Evolutionary conservation across 2,329 filamentous ascomycete genomes (phyloP).

Genomic region (Biscogniauxia mediterranea): DNA sequence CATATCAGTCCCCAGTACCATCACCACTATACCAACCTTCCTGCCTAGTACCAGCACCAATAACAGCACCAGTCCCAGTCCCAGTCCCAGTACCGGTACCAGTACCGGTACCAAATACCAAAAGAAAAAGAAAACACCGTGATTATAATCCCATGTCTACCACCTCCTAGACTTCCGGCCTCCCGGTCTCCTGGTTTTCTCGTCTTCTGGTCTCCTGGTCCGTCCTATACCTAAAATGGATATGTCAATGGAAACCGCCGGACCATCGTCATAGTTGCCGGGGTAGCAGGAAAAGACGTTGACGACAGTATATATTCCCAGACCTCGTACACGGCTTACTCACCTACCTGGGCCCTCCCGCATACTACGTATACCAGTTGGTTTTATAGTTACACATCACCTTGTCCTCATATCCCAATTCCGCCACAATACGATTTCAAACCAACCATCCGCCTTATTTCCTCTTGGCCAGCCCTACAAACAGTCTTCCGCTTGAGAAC

Average conservation of each 20-base stretch:
- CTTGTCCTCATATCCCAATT: constrained; percentile 10
- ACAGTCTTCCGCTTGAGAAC: constrained; percentile 17
- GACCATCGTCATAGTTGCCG: not conserved
- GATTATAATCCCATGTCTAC: not conserved
- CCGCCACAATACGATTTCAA: constrained; percentile 9
- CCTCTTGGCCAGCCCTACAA: constrained; percentile 23
- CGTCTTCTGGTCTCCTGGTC: not conserved
- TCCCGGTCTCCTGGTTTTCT: too few species aligned
- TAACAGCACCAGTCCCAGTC: too few species aligned
- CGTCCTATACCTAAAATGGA: not conserved
- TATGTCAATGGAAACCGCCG: not conserved
- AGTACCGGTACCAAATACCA: not conserved
- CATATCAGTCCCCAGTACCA: too few species aligned
- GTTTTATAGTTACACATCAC: constrained; percentile 22
- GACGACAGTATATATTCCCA: not conserved
- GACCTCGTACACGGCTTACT: not conserved
- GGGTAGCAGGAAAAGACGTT: not conserved
- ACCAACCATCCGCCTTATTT: constrained; percentile 9
- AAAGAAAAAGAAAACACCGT: not conserved
- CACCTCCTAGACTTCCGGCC: not conserved
- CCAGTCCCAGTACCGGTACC: not conserved
- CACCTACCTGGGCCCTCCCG: constrained; percentile 1
- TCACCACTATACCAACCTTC: too few species aligned
- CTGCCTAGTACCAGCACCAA: too few species aligned
- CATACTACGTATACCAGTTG: constrained; percentile 2